These are phyloP conservation scores for Trichoderma citrinoviride DNA, from an alignment of 2,329 filamentous ascomycete species.

Conservation along the genomic window DNA sequence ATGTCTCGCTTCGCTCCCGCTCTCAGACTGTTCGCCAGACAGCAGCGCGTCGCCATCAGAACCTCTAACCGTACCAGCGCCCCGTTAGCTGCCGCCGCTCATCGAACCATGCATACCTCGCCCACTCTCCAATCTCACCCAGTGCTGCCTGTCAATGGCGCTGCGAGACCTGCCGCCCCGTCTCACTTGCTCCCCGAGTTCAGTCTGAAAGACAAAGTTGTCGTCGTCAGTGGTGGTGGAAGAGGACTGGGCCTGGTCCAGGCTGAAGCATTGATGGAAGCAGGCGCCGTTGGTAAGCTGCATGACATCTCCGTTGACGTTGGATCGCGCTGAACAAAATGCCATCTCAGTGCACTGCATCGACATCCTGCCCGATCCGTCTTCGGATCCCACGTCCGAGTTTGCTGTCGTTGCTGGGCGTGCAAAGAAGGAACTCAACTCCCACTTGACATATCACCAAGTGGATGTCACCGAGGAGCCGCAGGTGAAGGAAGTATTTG, in stretches of 20 bases:
- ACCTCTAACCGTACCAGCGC: slow-evolving; percentile 3
- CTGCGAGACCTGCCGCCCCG: slow-evolving; percentile 25
- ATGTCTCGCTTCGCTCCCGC: slow-evolving; percentile 32
- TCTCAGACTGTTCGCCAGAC: slow-evolving; percentile 26
- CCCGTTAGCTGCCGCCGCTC: slow-evolving; percentile 21
- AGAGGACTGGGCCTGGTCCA: slow-evolving; percentile 76
- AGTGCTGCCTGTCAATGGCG: slow-evolving; percentile 22
- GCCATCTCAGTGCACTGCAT: slow-evolving; percentile 57
- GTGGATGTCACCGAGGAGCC: slow-evolving; percentile 76
- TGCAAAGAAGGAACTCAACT: slow-evolving; percentile 62
- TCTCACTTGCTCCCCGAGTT: slow-evolving; percentile 64
- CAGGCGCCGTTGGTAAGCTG: slow-evolving; percentile 62
- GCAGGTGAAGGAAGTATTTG: slow-evolving; percentile 64
- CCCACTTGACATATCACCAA: slow-evolving; percentile 69
- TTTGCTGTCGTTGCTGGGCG: slow-evolving; percentile 65
- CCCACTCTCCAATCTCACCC: slow-evolving; percentile 23
- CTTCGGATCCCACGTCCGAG: slow-evolving; percentile 44
- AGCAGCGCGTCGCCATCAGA: slow-evolving; percentile 20
- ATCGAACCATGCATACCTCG: slow-evolving; percentile 28
- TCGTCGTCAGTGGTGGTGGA: slow-evolving; percentile 73
- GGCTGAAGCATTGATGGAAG: slow-evolving; percentile 74
- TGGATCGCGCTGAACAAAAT: slow-evolving; percentile 1
- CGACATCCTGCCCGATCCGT: slow-evolving; percentile 58
- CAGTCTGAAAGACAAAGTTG: slow-evolving; percentile 68
- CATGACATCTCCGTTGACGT: background rate